These are phyloP conservation scores for Lactarius deliciosus DNA, from an alignment of 768 basidiomycete genomes.

Conservation along the genomic window DNA sequence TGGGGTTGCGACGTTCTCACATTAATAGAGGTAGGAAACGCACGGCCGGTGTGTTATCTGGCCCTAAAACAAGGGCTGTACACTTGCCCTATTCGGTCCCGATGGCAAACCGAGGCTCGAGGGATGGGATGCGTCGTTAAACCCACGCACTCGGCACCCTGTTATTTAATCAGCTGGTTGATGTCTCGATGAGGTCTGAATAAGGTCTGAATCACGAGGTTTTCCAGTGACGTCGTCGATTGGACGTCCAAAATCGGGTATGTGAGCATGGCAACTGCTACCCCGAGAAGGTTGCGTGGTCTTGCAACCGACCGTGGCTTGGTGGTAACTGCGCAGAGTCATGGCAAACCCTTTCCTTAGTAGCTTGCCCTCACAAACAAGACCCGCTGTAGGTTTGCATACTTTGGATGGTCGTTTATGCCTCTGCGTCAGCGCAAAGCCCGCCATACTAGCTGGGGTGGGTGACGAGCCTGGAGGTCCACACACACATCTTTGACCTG, in stretches of 20 bases:
- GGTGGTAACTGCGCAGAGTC: constrained; percentile 12
- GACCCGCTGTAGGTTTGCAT: neutral
- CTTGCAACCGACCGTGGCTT: constrained; percentile 8
- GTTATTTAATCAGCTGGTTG: neutral
- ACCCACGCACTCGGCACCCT: neutral
- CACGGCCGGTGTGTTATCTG: neutral
- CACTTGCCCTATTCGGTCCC: constrained; percentile 10
- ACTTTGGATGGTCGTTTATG: neutral
- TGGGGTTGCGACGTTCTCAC: constrained; percentile 6
- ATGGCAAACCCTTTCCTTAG: constrained; percentile 6
- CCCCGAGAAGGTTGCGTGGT: constrained; percentile 6
- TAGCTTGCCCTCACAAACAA: neutral
- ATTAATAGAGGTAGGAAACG: neutral
- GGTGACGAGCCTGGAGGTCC: neutral
- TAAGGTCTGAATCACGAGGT: neutral
- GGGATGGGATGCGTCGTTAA: neutral
- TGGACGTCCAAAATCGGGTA: constrained; percentile 3
- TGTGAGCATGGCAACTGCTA: constrained; percentile 10
- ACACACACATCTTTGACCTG: neutral
- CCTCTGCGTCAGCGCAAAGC: neutral
- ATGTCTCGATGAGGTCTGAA: neutral
- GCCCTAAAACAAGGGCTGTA: neutral
- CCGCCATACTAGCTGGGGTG: too few species aligned
- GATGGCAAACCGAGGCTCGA: neutral
- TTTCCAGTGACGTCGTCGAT: constrained; percentile 11